These are phyloP conservation scores for Cutaneotrichosporon sp. DNA, from an alignment of 1,284 basidiomycete species.

Conservation along the genomic window DNA sequence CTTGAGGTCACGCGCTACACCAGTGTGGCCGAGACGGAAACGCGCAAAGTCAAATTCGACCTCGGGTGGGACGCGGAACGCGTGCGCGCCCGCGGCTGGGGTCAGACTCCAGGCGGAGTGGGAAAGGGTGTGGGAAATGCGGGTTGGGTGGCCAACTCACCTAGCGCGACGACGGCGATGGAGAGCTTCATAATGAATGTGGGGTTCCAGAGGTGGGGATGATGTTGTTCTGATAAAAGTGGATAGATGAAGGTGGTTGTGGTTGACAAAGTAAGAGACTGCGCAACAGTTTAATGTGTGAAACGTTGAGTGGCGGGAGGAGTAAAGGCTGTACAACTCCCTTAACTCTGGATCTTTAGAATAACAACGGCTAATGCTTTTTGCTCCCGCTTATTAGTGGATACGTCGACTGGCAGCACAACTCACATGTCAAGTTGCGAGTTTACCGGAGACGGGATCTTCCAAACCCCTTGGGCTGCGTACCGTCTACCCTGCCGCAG, in stretches of 20 bases:
- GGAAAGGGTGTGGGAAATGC: background rate
- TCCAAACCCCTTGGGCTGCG: too few species aligned
- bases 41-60: background rate
- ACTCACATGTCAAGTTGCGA: too few species aligned
- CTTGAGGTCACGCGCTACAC: slow-evolving; percentile 8
- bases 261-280: background rate
- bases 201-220: background rate
- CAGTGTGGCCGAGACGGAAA: slow-evolving; percentile 5
- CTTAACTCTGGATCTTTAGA: too few species aligned
- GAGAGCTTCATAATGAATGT: slow-evolving; percentile 22
- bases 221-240: background rate
- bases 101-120: background rate
- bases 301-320: background rate
- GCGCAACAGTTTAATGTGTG: background rate
- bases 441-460: too few species aligned
- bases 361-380: too few species aligned
- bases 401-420: too few species aligned
- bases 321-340: background rate
- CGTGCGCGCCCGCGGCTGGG: slow-evolving; percentile 10
- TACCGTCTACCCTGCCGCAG: too few species aligned
- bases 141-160: slow-evolving; percentile 11
- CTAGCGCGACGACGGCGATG: slow-evolving; percentile 15
- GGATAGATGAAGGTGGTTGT: background rate
- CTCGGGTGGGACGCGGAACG: background rate
- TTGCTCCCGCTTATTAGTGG: background rate